These are phyloP conservation scores for Penicillium ochrochloron DNA, from an alignment of 495 filamentous ascomycete genomes.

Conservation along the genomic window DNA sequence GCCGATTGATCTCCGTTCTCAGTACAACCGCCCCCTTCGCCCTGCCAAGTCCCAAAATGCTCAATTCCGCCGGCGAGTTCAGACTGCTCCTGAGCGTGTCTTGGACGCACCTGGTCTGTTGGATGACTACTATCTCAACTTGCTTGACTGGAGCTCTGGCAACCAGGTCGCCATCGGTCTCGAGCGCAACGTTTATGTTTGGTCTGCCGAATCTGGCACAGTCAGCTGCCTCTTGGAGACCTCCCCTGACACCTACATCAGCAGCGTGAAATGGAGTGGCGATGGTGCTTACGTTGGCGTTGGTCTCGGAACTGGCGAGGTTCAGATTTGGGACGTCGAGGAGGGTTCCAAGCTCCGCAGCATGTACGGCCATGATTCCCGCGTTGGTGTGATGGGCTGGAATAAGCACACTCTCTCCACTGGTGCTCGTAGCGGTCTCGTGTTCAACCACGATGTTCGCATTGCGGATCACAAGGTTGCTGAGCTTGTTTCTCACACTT, in stretches of 20 bases:
- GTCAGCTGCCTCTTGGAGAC: constrained; percentile 88
- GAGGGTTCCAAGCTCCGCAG: constrained; percentile 93
- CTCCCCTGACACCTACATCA: constrained; percentile 88
- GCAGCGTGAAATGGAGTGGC: constrained; percentile 97
- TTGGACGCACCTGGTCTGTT: constrained; percentile 95
- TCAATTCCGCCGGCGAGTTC: constrained; percentile 86
- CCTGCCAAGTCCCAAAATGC: constrained; percentile 70
- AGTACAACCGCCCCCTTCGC: constrained; percentile 97
- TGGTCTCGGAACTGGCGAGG: constrained; percentile 91
- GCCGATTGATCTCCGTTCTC: constrained; percentile 94
- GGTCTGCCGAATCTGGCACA: constrained; percentile 93
- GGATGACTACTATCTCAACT: constrained; percentile 99
- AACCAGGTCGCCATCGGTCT: constrained; percentile 99
- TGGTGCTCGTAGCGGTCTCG: constrained; percentile 90
- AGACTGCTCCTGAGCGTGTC: constrained; percentile 94
- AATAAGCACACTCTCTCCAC: constrained; percentile 97
- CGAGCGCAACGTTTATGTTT: constrained; percentile 96
- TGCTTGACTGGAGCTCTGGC: constrained; percentile 94
- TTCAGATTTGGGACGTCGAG: constrained; percentile 99
- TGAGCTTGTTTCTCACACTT: constrained; percentile 93
- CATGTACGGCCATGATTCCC: constrained; percentile 97
- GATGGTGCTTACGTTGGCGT: constrained; percentile 97
- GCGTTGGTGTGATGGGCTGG: constrained; percentile 98
- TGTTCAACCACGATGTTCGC: constrained; percentile 98
- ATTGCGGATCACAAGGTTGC: constrained; percentile 97